These are phyloP conservation scores for Echria macrotheca DNA, from an alignment of 495 filamentous ascomycete species.

Conservation along the genomic window DNA sequence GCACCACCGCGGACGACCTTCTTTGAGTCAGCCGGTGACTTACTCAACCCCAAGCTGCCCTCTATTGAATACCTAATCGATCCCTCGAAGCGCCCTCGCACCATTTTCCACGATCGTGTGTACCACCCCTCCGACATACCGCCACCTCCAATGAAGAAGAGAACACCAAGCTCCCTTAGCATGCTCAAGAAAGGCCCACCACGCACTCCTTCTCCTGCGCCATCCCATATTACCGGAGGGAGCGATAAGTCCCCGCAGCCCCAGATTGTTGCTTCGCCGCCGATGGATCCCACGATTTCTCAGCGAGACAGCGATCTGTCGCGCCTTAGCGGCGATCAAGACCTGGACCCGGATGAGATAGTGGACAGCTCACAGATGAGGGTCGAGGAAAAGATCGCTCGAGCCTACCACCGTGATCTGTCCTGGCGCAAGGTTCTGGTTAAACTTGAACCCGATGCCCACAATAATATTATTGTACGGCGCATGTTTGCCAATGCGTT, in stretches of 20 bases:
- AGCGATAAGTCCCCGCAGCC: not conserved
- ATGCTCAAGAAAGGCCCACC: constrained; percentile 23
- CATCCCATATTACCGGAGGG: constrained; percentile 5
- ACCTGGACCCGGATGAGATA: constrained; percentile 37
- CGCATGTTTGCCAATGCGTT: constrained; percentile 96
- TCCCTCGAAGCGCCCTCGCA: constrained; percentile 74
- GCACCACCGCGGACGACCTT: constrained; percentile 89
- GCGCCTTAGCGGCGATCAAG: constrained; percentile 29
- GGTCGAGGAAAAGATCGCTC: constrained; percentile 94
- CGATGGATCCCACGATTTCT: constrained; percentile 16
- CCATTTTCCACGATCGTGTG: constrained; percentile 94
- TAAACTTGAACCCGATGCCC: constrained; percentile 90
- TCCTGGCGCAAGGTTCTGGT: constrained; percentile 97
- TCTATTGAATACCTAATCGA: constrained; percentile 73
- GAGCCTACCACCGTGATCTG: constrained; percentile 84
- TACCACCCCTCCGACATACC: constrained; percentile 94
- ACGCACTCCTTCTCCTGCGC: constrained; percentile 6
- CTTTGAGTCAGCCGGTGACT: constrained; percentile 88
- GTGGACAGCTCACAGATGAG: constrained; percentile 61
- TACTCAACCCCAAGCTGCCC: constrained; percentile 86
- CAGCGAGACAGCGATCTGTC: constrained; percentile 29
- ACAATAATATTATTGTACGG: constrained; percentile 96
- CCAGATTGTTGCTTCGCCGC: not conserved
- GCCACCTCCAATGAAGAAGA: constrained; percentile 62
- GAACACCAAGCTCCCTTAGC: constrained; percentile 31